phyloP scores from a whole-genome alignment of 176 grass and related monocot genomes.

The Tuctoria greenei region DNA sequence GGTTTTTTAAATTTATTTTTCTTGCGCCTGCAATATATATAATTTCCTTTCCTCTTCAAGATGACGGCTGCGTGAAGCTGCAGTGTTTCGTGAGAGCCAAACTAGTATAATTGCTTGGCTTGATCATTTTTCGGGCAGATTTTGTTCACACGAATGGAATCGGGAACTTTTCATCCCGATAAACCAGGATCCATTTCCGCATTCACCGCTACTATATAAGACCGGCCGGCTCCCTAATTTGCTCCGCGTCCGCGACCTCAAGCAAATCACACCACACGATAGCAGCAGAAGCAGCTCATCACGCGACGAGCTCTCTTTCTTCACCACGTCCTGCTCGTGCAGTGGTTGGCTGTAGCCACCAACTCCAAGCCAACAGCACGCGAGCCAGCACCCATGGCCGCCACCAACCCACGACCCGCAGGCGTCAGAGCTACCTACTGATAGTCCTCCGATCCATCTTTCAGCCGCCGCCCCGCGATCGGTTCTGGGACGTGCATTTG shows the following conservation, averaged over 20 bases:
- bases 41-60: not conserved
- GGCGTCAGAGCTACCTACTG: slow-evolving; percentile 1
- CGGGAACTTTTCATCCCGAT: too few relatives aligned
- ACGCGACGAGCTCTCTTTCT: not conserved
- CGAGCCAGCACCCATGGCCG: slow-evolving; percentile 16
- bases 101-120: too few relatives aligned
- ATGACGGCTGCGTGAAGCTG: not conserved
- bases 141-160: too few relatives aligned
- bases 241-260: not conserved
- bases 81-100: not conserved
- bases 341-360: slow-evolving; percentile 23
- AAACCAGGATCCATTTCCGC: too few relatives aligned
- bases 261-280: slow-evolving; percentile 1
- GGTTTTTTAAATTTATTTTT: too few relatives aligned
- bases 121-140: too few relatives aligned
- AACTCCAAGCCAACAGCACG: slow-evolving; percentile 5
- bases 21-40: not conserved
- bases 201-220: slow-evolving; percentile 24
- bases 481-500: too few relatives aligned
- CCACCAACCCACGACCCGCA: slow-evolving; percentile 21
- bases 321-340: slow-evolving; percentile 24
- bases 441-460: not conserved
- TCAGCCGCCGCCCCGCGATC: not conserved
- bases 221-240: not conserved
- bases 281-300: not conserved